A percentile compares a stretch with the other conserved stretches of the same genome.
Conservation (phyloP, 345 rosid genomes). For the Boechera retrofracta region DNA sequence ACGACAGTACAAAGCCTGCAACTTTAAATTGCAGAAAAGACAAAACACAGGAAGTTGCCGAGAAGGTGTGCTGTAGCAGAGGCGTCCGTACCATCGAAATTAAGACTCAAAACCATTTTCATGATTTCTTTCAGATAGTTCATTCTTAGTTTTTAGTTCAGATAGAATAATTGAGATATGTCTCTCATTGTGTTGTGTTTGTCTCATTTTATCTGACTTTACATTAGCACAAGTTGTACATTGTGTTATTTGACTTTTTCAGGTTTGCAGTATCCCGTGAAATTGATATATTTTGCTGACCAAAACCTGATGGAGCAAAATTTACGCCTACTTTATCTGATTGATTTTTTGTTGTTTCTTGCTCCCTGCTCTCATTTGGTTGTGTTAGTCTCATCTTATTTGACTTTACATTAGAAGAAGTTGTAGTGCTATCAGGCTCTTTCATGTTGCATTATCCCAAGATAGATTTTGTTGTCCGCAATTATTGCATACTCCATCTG, state of each 20-base stretch:
- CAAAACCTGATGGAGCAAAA: background rate
- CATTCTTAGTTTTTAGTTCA: too few relatives aligned
- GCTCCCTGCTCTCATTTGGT: background rate
- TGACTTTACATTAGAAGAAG: background rate
- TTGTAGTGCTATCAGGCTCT: background rate
- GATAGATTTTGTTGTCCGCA: background rate
- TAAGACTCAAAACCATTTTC: too few relatives aligned
- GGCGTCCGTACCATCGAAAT: too few relatives aligned
- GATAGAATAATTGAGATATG: background rate
- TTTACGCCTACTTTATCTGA: background rate
- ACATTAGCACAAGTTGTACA: slow-evolving; percentile 2
- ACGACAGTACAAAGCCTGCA: too few relatives aligned
- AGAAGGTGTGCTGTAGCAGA: too few relatives aligned
- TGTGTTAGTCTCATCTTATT: background rate
- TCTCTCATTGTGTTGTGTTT: slow-evolving; percentile 8
- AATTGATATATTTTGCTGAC: background rate
- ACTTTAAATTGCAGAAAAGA: too few relatives aligned
- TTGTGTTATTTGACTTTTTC: slow-evolving; percentile 19
- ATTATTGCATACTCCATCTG: background rate
- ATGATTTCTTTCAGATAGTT: too few relatives aligned
- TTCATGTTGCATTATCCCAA: background rate
- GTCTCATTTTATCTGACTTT: background rate
- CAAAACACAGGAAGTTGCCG: too few relatives aligned
- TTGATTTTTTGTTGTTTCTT: background rate
- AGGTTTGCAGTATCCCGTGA: background rate